These are phyloP conservation scores for Quercus parvula DNA, from an alignment of 306 rosid genomes.

Conservation along the genomic window DNA sequence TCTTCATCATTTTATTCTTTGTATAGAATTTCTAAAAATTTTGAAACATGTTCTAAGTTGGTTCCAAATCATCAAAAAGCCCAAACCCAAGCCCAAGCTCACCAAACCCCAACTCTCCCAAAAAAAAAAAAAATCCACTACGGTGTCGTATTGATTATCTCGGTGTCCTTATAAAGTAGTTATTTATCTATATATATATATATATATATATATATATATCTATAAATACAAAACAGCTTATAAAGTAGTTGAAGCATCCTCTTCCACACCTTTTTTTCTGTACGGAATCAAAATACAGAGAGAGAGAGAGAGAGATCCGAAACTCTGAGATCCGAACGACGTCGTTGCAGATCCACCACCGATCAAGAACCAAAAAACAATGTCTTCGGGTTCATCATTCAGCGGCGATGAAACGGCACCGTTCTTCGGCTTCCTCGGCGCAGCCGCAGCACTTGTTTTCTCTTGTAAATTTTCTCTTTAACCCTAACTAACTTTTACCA, in stretches of 20 bases:
- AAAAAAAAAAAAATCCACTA: too few species aligned
- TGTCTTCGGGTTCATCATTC: slow-evolving; percentile 47
- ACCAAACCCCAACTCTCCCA: too few species aligned
- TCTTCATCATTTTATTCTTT: too few species aligned
- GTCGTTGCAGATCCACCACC: slow-evolving; percentile 34
- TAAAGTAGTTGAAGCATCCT: neutral
- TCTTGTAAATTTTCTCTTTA: slow-evolving; percentile 45
- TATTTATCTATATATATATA: too few species aligned
- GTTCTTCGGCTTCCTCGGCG: slow-evolving; percentile 87
- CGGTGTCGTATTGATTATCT: too few species aligned
- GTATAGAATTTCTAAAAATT: too few species aligned
- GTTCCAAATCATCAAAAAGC: too few species aligned
- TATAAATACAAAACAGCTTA: neutral
- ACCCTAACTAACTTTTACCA: neutral
- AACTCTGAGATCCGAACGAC: slow-evolving; percentile 38
- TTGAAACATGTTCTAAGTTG: too few species aligned
- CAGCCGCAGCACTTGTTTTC: slow-evolving; percentile 87
- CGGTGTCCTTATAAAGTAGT: too few species aligned
- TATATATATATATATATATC: too few species aligned
- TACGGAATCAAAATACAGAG: neutral
- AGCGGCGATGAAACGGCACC: slow-evolving; percentile 96
- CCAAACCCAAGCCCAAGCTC: too few species aligned
- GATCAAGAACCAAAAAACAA: neutral
- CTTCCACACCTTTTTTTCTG: slow-evolving; percentile 6
- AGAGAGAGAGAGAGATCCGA: slow-evolving; percentile 6